Evolutionary conservation across 768 basidiomycete genomes (phyloP).

Genomic region (Bullera alba): DNA sequence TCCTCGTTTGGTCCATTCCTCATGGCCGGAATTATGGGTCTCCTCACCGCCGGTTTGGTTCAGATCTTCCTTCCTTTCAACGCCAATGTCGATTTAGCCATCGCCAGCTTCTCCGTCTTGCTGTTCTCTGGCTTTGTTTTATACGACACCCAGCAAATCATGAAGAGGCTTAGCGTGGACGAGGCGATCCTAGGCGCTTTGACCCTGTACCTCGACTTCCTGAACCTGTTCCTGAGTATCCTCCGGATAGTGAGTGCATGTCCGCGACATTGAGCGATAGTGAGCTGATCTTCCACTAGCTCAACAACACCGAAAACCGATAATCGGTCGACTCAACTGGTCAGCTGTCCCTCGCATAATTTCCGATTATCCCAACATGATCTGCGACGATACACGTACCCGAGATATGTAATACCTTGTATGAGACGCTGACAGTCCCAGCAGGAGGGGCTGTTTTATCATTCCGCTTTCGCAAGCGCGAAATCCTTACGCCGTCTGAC

Average conservation of each 20-base stretch:
- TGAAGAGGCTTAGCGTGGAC: conserved; percentile 78
- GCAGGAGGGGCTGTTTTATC: no score
- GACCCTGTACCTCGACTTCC: conserved; percentile 87
- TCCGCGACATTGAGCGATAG: neutral
- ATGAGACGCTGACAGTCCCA: no score
- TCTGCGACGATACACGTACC: no score
- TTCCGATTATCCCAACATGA: no score
- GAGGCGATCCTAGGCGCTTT: conserved; percentile 85
- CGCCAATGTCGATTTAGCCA: conserved; percentile 71
- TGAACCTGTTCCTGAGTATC: conserved; percentile 47
- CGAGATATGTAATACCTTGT: no score
- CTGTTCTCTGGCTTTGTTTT: conserved; percentile 79
- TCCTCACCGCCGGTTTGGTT: conserved; percentile 73
- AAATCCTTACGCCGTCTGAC: no score
- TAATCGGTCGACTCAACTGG: no score
- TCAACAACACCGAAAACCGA: conserved; percentile 35
- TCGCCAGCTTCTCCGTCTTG: conserved; percentile 68
- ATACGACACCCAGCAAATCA: conserved; percentile 69
- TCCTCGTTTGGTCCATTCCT: conserved; percentile 85
- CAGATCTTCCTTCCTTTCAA: conserved; percentile 80
- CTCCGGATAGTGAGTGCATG: conserved; percentile 42
- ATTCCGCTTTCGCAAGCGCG: no score
- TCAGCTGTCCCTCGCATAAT: neutral
- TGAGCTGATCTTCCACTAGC: conserved; percentile 10
- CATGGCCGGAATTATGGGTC: conserved; percentile 72